These are phyloP conservation scores for Lyophyllum semitale DNA, from an alignment of 768 basidiomycete genomes.

Conservation along the genomic window DNA sequence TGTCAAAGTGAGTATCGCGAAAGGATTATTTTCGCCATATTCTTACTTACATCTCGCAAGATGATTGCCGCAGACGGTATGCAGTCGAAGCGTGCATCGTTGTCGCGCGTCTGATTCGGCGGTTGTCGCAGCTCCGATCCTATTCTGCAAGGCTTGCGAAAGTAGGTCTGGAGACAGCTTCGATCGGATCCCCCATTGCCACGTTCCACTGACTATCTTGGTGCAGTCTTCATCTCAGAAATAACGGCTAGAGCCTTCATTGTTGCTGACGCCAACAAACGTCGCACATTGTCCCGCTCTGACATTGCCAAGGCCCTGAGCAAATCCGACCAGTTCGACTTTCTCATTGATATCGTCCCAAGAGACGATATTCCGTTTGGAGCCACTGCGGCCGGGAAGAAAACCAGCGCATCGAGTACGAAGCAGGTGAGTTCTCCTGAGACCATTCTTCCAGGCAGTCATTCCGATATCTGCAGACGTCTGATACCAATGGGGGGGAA, in stretches of 20 bases:
- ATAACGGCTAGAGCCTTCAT: constrained; percentile 96
- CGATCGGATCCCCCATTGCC: background rate
- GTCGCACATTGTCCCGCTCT: constrained; percentile 90
- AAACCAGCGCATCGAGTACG: constrained; percentile 11
- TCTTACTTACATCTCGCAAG: constrained; percentile 36
- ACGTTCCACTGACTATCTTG: background rate
- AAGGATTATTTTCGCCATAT: constrained; percentile 6
- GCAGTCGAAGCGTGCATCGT: constrained; percentile 20
- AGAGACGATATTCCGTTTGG: constrained; percentile 65
- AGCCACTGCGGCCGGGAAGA: constrained; percentile 20
- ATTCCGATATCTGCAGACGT: background rate
- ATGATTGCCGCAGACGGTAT: constrained; percentile 98
- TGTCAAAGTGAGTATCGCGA: constrained; percentile 71
- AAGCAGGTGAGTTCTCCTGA: constrained; percentile 17
- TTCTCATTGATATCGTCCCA: constrained; percentile 94
- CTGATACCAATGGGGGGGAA: constrained; percentile 9
- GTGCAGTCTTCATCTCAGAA: constrained; percentile 91
- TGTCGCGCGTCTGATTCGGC: constrained; percentile 15
- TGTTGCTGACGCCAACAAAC: constrained; percentile 93
- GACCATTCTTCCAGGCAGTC: background rate
- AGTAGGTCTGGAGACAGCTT: constrained; percentile 60
- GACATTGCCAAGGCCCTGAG: constrained; percentile 92
- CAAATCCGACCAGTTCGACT: constrained; percentile 96
- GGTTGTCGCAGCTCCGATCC: constrained; percentile 71
- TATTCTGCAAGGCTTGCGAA: constrained; percentile 98